Base-by-base conservation (phyloP, 179 eudicot genomes). In the Patellifolia procumbens region DNA sequence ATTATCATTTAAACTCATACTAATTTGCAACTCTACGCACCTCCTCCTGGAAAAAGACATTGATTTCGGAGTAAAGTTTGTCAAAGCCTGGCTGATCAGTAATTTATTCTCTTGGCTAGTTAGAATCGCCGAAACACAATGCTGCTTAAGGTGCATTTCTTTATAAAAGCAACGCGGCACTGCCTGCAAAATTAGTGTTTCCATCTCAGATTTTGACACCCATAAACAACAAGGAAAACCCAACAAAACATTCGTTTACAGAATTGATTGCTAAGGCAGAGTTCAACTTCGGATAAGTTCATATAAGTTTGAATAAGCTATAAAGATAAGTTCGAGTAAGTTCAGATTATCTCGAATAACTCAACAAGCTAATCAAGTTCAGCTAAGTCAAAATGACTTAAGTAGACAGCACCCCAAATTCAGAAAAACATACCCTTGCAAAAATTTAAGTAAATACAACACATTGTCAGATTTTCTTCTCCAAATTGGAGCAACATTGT, bases 1-100 rank as follows among this genome's bases (percentile, higher is more conserved):
- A 16, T 58, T 1, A 12, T 32, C 28, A 28, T 12, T 24, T 2
- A 22, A 34, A 22, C 11, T 28, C 29, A 58, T 6, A 49, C 3
- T 48, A 39, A 9, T 28, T 46, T 13, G 67, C 16, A 45, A 24
- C 35, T 45, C 48, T 31, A 71, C 80, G 64, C 74, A 84, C 87
- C 84, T 84, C 69, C 49, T 73, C 35, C 34, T 29, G 31, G 68
- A 78, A 46, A 78, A 78, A 53, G 55, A 55, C 32, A 10, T 24
- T 48, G 70, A 78, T 52, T 75, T 75, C 51, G 64, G 64, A 67
- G 39, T 37, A 51, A 51, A 12, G 8, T 75, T 75, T 53, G 80
- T 35, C 51, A 78, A 68, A 51, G 20, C 64, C 45, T 28, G 75
- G 24, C 49, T 72, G 26, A 42, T 37, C 17, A 29, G 29, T 5